Conservation (phyloP, 441 rosid species). For the Populus hybrid region DNA sequence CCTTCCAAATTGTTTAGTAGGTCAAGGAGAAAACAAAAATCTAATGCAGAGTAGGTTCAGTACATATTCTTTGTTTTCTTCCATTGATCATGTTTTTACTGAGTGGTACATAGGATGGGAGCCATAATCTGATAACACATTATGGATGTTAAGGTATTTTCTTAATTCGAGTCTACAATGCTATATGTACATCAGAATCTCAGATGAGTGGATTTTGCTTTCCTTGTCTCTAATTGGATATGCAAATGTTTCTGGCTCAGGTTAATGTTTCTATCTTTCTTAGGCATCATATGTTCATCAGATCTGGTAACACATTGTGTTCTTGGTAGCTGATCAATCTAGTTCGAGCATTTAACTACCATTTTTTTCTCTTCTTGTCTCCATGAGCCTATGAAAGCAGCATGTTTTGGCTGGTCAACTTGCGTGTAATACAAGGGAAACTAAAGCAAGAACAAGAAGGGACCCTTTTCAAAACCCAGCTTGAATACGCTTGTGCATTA, state of each 20-base stretch:
- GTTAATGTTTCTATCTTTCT: neutral
- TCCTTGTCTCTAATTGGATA: slow-evolving; percentile 11
- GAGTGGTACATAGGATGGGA: slow-evolving; percentile 15
- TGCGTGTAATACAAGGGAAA: too few relatives aligned
- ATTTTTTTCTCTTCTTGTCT: too few relatives aligned
- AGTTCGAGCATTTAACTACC: neutral
- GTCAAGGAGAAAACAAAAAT: slow-evolving; percentile 51
- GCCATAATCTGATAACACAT: slow-evolving; percentile 1
- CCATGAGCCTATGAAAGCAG: too few relatives aligned
- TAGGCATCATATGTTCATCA: neutral
- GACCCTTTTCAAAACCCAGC: neutral
- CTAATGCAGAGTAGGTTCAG: slow-evolving; percentile 41
- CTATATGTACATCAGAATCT: slow-evolving; percentile 12
- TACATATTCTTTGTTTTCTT: slow-evolving; percentile 20
- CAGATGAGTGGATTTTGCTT: slow-evolving; percentile 13
- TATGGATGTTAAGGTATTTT: neutral
- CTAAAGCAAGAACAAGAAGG: neutral
- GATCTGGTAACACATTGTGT: neutral
- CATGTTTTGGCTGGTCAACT: too few relatives aligned
- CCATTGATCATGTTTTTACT: slow-evolving; percentile 9
- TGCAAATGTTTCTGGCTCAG: slow-evolving; percentile 5
- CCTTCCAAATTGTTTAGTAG: slow-evolving; percentile 57
- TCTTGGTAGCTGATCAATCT: neutral
- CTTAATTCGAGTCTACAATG: neutral
- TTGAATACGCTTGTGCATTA: neutral